Conservation (phyloP, 139 green algal species). For the Tetraselmis chui region DNA sequence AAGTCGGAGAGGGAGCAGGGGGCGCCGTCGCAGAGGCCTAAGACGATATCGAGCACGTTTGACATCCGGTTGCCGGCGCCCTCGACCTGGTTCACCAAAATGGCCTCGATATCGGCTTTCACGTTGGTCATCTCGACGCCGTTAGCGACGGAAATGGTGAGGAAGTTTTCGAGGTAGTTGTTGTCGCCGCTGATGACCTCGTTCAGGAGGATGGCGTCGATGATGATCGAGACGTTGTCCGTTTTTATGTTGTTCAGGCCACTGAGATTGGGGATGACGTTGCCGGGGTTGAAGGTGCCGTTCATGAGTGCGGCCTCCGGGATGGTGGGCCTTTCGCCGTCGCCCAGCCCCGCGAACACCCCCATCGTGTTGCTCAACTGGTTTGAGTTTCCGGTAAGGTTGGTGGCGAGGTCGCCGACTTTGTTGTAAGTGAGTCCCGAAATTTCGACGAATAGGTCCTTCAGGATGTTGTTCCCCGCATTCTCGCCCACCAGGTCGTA, state of each 20-base stretch:
- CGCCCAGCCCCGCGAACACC: not conserved
- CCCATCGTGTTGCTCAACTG: not conserved
- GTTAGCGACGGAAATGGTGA: not conserved
- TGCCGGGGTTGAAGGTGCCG: not conserved
- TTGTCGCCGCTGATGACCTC: not conserved
- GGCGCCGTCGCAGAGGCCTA: not conserved
- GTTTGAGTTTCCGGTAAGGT: not conserved
- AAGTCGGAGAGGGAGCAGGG: not conserved
- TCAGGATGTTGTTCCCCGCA: not conserved
- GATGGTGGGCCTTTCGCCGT: not conserved
- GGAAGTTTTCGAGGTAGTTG: not conserved
- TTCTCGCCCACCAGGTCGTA: not conserved
- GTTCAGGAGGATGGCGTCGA: not conserved
- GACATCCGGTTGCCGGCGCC: not conserved
- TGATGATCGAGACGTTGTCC: not conserved
- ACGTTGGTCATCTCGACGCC: not conserved
- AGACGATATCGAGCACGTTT: not conserved
- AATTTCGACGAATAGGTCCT: not conserved
- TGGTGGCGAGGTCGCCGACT: not conserved
- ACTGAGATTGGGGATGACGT: not conserved
- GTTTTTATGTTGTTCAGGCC: not conserved
- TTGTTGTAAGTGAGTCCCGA: not conserved
- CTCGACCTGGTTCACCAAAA: not conserved
- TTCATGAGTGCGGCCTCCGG: not conserved
- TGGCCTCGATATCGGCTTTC: not conserved